These are phyloP conservation scores for Arthrobotrys megalospora DNA, from an alignment of 2,329 filamentous ascomycete genomes.

Conservation along the genomic window DNA sequence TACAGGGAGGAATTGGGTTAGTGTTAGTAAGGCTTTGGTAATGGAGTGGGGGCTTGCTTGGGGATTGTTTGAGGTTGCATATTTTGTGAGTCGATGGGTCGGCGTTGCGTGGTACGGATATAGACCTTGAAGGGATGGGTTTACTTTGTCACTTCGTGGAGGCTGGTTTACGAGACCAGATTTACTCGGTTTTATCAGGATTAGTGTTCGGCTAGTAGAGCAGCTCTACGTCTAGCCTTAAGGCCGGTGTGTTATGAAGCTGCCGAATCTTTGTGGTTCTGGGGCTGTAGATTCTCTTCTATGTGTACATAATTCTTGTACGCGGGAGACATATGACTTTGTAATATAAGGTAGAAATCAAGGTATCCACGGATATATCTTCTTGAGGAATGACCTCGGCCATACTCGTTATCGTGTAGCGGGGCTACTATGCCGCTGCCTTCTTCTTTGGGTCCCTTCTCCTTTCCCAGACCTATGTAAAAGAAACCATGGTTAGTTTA, in stretches of 20 bases:
- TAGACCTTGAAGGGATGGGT: constrained; percentile 5
- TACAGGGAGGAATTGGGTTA: constrained; percentile 57
- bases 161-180: too few relatives aligned
- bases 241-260: background rate
- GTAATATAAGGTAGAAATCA: constrained; percentile 1
- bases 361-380: constrained; percentile 1
- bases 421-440: constrained; percentile 7
- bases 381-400: background rate
- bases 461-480: constrained; percentile 53
- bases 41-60: constrained; percentile 64
- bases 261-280: background rate
- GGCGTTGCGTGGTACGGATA: constrained; percentile 64
- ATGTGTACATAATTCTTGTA: constrained; percentile 34
- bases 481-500: constrained; percentile 24
- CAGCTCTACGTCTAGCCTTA: too few relatives aligned
- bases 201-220: background rate
- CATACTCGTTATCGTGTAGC: background rate
- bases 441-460: constrained; percentile 56
- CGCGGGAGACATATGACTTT: constrained; percentile 17
- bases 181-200: background rate
- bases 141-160: too few relatives aligned
- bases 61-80: constrained; percentile 64
- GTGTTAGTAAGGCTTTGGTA: constrained; percentile 57
- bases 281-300: constrained; percentile 7
- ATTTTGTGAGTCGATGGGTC: constrained; percentile 62